Conservation (phyloP, 2,329 filamentous ascomycete genomes). For the Sporothrix humicola region DNA sequence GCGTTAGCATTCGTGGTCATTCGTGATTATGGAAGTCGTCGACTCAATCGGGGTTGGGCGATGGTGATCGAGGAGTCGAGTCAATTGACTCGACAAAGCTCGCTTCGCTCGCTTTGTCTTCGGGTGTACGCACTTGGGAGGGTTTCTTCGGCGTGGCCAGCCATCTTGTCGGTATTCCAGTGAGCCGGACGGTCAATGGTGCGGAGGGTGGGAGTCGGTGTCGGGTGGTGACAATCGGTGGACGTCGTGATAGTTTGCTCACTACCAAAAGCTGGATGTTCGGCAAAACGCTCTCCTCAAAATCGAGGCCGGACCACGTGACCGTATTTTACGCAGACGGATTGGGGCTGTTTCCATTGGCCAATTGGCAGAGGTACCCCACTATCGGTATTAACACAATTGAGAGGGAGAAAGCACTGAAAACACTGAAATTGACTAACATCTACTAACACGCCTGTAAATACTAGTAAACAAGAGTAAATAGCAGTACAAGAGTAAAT, state of each 20-base stretch:
- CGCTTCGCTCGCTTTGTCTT: not conserved
- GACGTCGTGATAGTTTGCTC: not conserved
- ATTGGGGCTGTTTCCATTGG: constrained; percentile 7
- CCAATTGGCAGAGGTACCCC: not conserved
- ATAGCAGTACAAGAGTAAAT: not conserved
- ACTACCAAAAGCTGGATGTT: not conserved
- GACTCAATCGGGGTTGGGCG: not conserved
- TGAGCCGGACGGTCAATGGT: not conserved
- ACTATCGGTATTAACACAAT: not conserved
- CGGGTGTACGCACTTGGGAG: constrained; percentile 29
- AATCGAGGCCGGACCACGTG: constrained; percentile 28
- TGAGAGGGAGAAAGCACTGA: not conserved
- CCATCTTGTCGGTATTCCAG: constrained; percentile 24
- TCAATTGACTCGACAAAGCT: not conserved
- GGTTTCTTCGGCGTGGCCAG: constrained; percentile 31
- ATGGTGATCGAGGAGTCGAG: not conserved
- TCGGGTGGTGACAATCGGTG: not conserved
- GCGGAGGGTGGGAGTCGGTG: not conserved
- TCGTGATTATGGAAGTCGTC: not conserved
- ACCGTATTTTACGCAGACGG: not conserved
- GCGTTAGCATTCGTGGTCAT: constrained; percentile 22
- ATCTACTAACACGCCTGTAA: not conserved
- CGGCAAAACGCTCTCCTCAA: constrained; percentile 23
- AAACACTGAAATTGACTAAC: not conserved
- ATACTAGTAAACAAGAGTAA: too few species aligned